Percentiles rank a stretch among this genome's conserved stretches.
Conservation (phyloP, 2,329 filamentous ascomycete species). For the Colletotrichum acutatum region DNA sequence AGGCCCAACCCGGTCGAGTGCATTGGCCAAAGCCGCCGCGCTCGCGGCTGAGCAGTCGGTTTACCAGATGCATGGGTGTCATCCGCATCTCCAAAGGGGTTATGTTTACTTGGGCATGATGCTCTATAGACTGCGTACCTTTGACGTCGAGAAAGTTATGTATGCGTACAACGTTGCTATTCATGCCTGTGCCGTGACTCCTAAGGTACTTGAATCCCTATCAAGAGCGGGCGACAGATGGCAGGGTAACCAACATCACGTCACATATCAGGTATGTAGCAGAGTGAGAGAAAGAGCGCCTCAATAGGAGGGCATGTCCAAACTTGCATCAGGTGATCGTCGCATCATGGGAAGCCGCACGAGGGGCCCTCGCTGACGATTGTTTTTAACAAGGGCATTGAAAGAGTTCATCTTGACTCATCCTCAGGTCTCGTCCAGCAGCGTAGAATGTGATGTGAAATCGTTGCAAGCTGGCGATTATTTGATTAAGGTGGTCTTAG, state of each 20-base stretch:
- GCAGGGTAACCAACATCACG: not conserved
- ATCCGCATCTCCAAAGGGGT: conserved; percentile 19
- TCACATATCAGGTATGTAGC: not conserved
- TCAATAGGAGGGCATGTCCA: conserved; percentile 55
- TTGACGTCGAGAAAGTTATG: not conserved
- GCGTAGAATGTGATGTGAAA: conserved; percentile 44
- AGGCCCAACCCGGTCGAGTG: conserved; percentile 36
- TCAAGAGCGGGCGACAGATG: too few relatives aligned
- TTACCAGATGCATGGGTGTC: conserved; percentile 37
- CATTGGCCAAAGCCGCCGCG: conserved; percentile 18
- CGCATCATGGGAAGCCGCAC: conserved; percentile 72
- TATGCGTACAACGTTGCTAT: too few relatives aligned
- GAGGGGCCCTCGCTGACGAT: conserved; percentile 74
- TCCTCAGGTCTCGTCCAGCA: conserved; percentile 62
- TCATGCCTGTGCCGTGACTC: too few relatives aligned
- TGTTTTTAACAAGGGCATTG: conserved; percentile 72
- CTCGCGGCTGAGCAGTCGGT: conserved; percentile 36
- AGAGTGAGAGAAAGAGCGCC: not conserved
- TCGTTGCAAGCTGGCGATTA: conserved; percentile 49
- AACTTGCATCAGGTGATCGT: conserved; percentile 75
- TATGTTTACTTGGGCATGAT: not conserved
- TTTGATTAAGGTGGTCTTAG: conserved; percentile 59
- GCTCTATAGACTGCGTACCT: conserved; percentile 18
- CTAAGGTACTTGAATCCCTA: not conserved
- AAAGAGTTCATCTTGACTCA: conserved; percentile 67